Evolutionary conservation across 2,329 filamentous ascomycete species (phyloP).

Genomic region (Ambrosiella beaveri): DNA sequence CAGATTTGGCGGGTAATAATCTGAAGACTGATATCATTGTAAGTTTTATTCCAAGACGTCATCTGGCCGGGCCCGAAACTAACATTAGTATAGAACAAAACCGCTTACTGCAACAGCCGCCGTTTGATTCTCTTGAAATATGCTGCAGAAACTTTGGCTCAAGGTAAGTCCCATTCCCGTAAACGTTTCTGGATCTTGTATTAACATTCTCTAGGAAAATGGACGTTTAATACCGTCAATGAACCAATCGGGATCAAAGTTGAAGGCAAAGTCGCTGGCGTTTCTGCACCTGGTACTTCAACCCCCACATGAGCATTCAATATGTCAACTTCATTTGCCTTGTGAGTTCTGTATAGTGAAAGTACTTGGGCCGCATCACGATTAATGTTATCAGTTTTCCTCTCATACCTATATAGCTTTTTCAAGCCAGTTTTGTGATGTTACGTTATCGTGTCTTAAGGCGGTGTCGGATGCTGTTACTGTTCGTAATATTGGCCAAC

Average conservation of each 20-base stretch:
- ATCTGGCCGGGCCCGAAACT: neutral
- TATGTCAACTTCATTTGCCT: no score
- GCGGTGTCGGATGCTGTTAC: no score
- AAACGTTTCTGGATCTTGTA: neutral
- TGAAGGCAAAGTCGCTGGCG: no score
- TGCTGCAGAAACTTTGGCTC: conserved; percentile 79
- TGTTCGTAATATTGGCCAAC: no score
- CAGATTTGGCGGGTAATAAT: conserved; percentile 45
- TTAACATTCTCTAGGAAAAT: conserved; percentile 8
- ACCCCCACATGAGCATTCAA: neutral
- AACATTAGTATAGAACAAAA: conserved; percentile 48
- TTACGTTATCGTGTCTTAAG: no score
- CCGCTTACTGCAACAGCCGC: conserved; percentile 85
- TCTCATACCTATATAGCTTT: no score
- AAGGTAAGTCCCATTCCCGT: conserved; percentile 37
- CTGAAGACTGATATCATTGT: conserved; percentile 7
- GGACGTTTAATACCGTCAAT: conserved; percentile 11
- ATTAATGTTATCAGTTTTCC: no score
- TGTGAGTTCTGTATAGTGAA: no score
- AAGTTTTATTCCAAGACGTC: neutral
- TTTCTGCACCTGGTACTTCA: neutral
- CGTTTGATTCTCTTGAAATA: conserved; percentile 79
- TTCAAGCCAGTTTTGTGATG: no score
- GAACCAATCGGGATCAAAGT: conserved; percentile 9
- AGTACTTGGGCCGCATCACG: no score